Evolutionary conservation across 2,329 filamentous ascomycete genomes (phyloP).

Genomic region (Mycosphaerelloides madeirae): DNA sequence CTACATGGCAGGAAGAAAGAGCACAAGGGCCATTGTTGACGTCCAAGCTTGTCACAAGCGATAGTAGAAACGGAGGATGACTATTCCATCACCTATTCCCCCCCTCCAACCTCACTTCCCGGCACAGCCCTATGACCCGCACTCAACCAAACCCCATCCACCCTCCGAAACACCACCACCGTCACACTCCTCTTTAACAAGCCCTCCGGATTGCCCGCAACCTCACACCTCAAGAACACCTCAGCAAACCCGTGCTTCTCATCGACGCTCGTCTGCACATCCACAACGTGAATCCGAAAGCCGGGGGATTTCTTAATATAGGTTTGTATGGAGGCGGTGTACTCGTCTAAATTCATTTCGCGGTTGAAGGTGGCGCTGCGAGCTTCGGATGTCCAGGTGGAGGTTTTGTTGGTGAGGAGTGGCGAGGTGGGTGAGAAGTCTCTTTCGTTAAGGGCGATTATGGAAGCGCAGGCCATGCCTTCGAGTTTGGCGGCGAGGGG

Average conservation of each 20-base stretch:
- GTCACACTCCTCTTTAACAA: neutral
- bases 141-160: neutral
- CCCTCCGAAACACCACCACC: neutral
- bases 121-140: neutral
- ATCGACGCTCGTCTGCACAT: neutral
- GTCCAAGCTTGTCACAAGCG: too few species aligned
- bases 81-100: neutral
- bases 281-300: neutral
- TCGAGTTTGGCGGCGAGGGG: neutral
- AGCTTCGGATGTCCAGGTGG: neutral
- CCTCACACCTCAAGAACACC: neutral
- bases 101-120: neutral
- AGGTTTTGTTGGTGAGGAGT: neutral
- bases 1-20: too few species aligned
- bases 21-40: too few species aligned
- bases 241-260: neutral
- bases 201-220: neutral
- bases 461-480: neutral
- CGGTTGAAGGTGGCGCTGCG: neutral
- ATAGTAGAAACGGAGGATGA: too few species aligned
- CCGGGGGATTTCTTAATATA: neutral
- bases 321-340: neutral
- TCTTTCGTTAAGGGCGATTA: neutral
- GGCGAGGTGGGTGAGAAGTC: constrained; percentile 1
- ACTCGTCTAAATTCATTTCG: neutral